Conservation (phyloP, 2,329 filamentous ascomycete genomes). For the Fusarium algeriense region DNA sequence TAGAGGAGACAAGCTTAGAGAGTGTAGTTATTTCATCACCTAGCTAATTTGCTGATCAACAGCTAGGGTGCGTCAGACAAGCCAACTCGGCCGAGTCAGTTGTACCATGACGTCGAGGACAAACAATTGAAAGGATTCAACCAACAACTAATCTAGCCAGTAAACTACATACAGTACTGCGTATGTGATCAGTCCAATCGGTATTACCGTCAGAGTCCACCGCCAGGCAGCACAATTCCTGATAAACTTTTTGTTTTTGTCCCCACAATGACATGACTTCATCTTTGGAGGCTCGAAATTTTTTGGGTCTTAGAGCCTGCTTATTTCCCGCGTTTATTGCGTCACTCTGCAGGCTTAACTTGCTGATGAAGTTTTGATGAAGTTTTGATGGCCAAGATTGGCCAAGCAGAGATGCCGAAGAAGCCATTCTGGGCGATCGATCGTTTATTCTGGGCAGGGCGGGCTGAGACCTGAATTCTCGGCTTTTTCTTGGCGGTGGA, state of each 20-base stretch:
- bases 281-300: neutral
- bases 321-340: conserved; percentile 26
- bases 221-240: conserved; percentile 32
- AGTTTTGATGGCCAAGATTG: conserved; percentile 5
- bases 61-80: conserved; percentile 4
- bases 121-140: neutral
- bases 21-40: conserved; percentile 9
- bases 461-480: conserved; percentile 1
- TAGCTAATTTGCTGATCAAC: conserved; percentile 8
- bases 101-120: neutral
- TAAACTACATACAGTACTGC: too few relatives aligned
- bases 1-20: conserved; percentile 7
- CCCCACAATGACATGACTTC: conserved; percentile 27
- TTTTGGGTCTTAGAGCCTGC: conserved; percentile 6
- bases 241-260: neutral
- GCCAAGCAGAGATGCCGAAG: conserved; percentile 6
- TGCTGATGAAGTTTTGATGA: neutral
- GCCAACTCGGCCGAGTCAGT: conserved; percentile 3
- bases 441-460: conserved; percentile 6
- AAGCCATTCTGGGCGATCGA: conserved; percentile 22
- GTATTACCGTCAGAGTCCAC: neutral
- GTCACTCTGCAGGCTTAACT: neutral
- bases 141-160: neutral
- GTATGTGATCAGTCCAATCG: conserved; percentile 1
- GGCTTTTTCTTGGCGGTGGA: neutral